A percentile compares a stretch with the other conserved stretches of the same genome.
phyloP scores from a whole-genome alignment of 805 yeast genomes.

The Sugiyamaella boreocaroliniensis region DNA sequence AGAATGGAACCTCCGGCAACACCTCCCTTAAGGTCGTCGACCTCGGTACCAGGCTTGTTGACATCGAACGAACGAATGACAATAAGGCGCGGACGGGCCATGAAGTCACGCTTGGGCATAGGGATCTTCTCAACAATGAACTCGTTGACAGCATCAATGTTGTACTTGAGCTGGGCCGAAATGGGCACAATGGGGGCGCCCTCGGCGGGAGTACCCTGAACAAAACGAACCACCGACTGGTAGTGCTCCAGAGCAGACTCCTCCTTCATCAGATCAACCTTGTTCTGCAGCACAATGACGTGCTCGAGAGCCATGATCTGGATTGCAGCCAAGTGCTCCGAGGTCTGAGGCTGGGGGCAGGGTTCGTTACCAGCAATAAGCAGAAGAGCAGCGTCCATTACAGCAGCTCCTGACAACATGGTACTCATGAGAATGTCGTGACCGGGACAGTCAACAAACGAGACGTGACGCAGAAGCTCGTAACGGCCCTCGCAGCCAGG shows the following conservation, averaged over 20 bases:
- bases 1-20: constrained; percentile 99
- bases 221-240: constrained; percentile 83
- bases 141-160: constrained; percentile 97
- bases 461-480: constrained; percentile 87
- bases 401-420: constrained; percentile 99
- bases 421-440: constrained; percentile 99
- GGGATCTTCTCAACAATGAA: constrained; percentile 93
- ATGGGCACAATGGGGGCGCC: constrained; percentile 99
- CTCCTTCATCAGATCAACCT: constrained; percentile 97
- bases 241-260: constrained; percentile 94
- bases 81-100: constrained; percentile 88
- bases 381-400: constrained; percentile 97
- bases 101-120: constrained; percentile 91
- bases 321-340: constrained; percentile 98
- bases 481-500: constrained; percentile 88
- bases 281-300: constrained; percentile 92
- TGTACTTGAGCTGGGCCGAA: constrained; percentile 96
- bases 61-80: constrained; percentile 98
- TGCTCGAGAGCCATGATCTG: constrained; percentile 98
- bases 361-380: constrained; percentile 97
- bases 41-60: constrained; percentile 97
- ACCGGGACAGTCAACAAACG: constrained; percentile 99
- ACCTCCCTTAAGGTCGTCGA: constrained; percentile 97
- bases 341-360: constrained; percentile 99
- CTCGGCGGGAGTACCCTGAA: constrained; percentile 97